Percentiles rank a stretch among this genome's conserved stretches.
Evolutionary conservation across 108 stramenopile genomes (phyloP).

Genomic region (Skeletonema grethae): DNA sequence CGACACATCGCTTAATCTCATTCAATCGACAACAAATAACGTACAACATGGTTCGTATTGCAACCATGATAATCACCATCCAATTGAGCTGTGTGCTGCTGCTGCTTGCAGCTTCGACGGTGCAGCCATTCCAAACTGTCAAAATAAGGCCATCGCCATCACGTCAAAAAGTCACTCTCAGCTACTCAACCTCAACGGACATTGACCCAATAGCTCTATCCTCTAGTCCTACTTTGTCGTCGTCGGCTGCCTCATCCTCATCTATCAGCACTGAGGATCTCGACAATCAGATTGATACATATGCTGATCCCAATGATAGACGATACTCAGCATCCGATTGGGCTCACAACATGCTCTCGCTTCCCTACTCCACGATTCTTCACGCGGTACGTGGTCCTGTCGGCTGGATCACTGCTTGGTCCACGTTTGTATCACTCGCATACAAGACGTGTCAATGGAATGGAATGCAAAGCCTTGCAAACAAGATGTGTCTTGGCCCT

Average conservation of each 20-base stretch:
- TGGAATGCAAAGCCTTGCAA: slow-evolving; percentile 30
- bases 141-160: not conserved
- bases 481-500: slow-evolving; percentile 48
- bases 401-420: slow-evolving; percentile 46
- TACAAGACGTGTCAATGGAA: slow-evolving; percentile 26
- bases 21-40: not conserved
- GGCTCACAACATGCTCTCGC: slow-evolving; percentile 68
- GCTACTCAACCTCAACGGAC: not conserved
- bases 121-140: not conserved
- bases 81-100: not conserved
- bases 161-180: not conserved
- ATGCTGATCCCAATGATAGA: slow-evolving; percentile 39
- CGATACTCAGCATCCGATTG: slow-evolving; percentile 72
- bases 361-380: slow-evolving; percentile 62
- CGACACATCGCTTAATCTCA: not conserved
- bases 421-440: slow-evolving; percentile 40
- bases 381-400: slow-evolving; percentile 56
- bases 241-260: too few species aligned
- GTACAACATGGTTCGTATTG: not conserved
- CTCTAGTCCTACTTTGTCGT: not conserved
- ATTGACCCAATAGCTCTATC: not conserved
- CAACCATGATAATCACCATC: not conserved
- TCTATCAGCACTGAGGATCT: slow-evolving; percentile 24
- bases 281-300: slow-evolving; percentile 40
- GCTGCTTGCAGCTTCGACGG: not conserved